Percentiles rank a stretch among this genome's conserved stretches.
phyloP scores from a whole-genome alignment of 2,329 filamentous ascomycete genomes.

The Cercospora sesami region DNA sequence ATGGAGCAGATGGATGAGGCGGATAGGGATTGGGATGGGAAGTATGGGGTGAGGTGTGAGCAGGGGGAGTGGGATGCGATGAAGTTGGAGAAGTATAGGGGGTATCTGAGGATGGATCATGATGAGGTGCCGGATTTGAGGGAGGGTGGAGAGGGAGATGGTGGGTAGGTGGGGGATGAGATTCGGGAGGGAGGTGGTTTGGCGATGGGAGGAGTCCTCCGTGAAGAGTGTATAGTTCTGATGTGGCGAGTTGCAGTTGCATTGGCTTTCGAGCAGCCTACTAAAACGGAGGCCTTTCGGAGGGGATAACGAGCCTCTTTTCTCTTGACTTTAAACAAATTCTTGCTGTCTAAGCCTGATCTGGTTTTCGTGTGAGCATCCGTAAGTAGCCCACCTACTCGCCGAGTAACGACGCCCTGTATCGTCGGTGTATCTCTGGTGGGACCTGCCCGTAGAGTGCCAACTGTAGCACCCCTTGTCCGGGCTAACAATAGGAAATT shows the following conservation, averaged over 20 bases:
- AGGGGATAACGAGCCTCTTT: neutral
- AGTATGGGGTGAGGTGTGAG: neutral
- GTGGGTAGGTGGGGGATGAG: neutral
- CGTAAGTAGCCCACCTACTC: neutral
- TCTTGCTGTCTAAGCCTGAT: neutral
- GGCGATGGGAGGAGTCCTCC: neutral
- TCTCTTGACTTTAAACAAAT: neutral
- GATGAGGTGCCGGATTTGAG: constrained; percentile 6
- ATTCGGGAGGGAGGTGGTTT: neutral
- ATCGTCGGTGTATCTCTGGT: neutral
- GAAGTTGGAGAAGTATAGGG: constrained; percentile 5
- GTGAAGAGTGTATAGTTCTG: neutral
- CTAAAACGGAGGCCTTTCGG: too few species aligned
- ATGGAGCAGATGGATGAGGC: neutral
- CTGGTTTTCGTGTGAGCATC: neutral
- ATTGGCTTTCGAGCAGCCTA: neutral
- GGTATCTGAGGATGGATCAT: constrained; percentile 4
- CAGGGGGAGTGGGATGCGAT: neutral
- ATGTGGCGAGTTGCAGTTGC: neutral
- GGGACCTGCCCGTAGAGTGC: neutral
- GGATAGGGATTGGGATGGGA: neutral
- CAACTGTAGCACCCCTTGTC: neutral
- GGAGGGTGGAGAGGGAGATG: neutral
- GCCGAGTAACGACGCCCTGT: neutral
- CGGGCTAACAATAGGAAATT: neutral